Evolutionary conservation across 1,284 basidiomycete genomes (phyloP).

Genomic region (Ceratobasidium sp.): DNA sequence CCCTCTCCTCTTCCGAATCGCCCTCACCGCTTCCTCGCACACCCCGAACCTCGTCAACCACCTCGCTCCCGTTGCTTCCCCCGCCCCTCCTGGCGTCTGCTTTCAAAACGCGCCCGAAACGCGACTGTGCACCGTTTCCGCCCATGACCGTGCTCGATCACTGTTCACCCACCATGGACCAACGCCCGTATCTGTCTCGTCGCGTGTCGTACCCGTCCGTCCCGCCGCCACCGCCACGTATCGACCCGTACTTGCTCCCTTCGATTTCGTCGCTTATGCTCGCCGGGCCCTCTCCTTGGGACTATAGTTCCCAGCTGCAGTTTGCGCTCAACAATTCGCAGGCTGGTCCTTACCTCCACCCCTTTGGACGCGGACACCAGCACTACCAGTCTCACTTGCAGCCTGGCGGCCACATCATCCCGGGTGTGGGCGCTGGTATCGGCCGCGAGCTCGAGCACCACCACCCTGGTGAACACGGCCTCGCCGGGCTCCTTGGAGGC

Average conservation of each 20-base stretch:
- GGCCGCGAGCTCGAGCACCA: slow-evolving; percentile 43
- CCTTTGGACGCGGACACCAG: slow-evolving; percentile 38
- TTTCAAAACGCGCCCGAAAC: slow-evolving; percentile 28
- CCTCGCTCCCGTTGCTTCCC: slow-evolving; percentile 31
- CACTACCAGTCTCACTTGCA: slow-evolving; percentile 42
- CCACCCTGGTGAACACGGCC: slow-evolving; percentile 42
- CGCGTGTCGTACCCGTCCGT: slow-evolving; percentile 37
- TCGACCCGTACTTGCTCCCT: slow-evolving; percentile 43
- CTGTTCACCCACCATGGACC: slow-evolving; percentile 18
- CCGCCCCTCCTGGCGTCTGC: slow-evolving; percentile 12
- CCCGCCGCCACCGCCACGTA: slow-evolving; percentile 38
- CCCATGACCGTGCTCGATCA: slow-evolving; percentile 44
- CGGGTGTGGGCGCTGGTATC: slow-evolving; percentile 32
- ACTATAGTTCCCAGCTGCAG: slow-evolving; percentile 40
- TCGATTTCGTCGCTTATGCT: slow-evolving; percentile 44
- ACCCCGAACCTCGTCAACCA: slow-evolving; percentile 14
- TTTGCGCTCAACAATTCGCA: slow-evolving; percentile 41
- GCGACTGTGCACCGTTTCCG: slow-evolving; percentile 37
- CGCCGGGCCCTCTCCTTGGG: slow-evolving; percentile 33
- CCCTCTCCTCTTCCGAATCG: slow-evolving; percentile 38
- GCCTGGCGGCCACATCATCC: slow-evolving; percentile 40
- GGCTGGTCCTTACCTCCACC: slow-evolving; percentile 37
- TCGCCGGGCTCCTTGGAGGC: slow-evolving; percentile 40
- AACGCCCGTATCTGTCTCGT: slow-evolving; percentile 39
- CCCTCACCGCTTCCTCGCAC: slow-evolving; percentile 32